Evolutionary conservation across 1,139 yeast species (phyloP).

Genomic region (Blastobotrys malaysiensis): DNA sequence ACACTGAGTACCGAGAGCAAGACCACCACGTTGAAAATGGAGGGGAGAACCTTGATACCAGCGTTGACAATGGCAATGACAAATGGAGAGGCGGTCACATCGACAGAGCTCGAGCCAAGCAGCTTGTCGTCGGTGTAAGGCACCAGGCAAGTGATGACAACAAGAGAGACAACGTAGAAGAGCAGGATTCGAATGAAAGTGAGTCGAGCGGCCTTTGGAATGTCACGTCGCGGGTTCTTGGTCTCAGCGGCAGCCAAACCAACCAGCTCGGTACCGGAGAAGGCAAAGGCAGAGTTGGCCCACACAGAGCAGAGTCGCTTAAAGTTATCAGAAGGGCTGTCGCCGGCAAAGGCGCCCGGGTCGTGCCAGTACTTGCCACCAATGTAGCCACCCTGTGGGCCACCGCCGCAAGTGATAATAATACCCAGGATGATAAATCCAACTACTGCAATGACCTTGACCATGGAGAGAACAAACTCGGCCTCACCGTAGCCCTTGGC

Average conservation of each 20-base stretch:
- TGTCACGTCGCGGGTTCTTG: conserved; percentile 52
- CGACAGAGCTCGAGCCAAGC: conserved; percentile 42
- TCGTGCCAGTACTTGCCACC: conserved; percentile 56
- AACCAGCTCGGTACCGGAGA: conserved; percentile 77
- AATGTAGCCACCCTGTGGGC: conserved; percentile 54
- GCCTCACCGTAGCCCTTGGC: conserved; percentile 76
- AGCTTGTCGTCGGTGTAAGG: conserved; percentile 53
- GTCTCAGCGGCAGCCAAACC: conserved; percentile 69
- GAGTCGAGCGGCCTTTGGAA: conserved; percentile 69
- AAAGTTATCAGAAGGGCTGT: conserved; percentile 43
- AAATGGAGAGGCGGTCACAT: conserved; percentile 63
- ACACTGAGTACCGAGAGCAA: conserved; percentile 62
- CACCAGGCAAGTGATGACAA: conserved; percentile 60
- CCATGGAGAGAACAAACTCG: conserved; percentile 58
- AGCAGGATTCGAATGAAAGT: conserved; percentile 69
- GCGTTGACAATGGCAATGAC: conserved; percentile 60
- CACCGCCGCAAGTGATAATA: conserved; percentile 62
- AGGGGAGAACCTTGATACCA: conserved; percentile 54
- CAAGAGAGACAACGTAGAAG: conserved; percentile 57
- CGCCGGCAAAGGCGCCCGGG: conserved; percentile 51
- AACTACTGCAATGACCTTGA: conserved; percentile 57
- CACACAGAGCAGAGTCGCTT: conserved; percentile 80
- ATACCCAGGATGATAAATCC: conserved; percentile 66
- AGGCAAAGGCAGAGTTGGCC: conserved; percentile 84
- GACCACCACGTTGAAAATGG: conserved; percentile 67